Percentiles rank a stretch among this genome's conserved stretches.
Conservation (phyloP, 768 basidiomycete species). For the Jaapia argillacea region DNA sequence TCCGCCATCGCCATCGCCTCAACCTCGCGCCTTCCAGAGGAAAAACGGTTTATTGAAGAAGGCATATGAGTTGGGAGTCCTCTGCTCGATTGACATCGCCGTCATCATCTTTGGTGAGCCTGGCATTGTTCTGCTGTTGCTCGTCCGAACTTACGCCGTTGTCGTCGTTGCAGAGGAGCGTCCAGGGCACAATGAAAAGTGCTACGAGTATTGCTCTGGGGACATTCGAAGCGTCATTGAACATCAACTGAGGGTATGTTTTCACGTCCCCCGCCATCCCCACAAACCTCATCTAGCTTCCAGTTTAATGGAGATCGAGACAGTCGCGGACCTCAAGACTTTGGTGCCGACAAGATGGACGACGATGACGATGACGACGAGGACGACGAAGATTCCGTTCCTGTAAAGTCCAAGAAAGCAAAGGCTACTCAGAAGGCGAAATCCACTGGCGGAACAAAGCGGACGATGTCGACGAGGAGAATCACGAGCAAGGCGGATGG, state of each 20-base stretch:
- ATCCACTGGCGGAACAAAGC: too few relatives aligned
- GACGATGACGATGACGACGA: neutral
- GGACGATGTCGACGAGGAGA: too few relatives aligned
- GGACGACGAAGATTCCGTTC: too few relatives aligned
- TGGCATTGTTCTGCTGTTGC: neutral
- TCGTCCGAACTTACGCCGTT: neutral
- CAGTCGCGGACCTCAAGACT: neutral
- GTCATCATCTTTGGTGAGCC: constrained; percentile 1
- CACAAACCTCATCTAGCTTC: neutral
- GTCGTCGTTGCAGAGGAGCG: neutral
- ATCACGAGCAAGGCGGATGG: too few relatives aligned
- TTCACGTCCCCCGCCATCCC: neutral
- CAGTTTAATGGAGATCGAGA: neutral
- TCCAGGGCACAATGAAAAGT: neutral
- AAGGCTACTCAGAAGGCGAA: too few relatives aligned
- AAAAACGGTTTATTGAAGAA: neutral
- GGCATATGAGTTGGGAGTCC: constrained; percentile 1
- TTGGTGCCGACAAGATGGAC: neutral
- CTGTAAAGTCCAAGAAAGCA: too few relatives aligned
- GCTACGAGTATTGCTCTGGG: neutral
- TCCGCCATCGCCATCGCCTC: neutral
- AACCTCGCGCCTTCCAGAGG: neutral
- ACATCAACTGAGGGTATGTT: neutral
- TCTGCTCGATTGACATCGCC: neutral
- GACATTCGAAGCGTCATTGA: neutral